Percentiles rank a stretch among this genome's conserved stretches.
Conservation (phyloP, 305 asterid genomes). For the Fraxinus floribunda region DNA sequence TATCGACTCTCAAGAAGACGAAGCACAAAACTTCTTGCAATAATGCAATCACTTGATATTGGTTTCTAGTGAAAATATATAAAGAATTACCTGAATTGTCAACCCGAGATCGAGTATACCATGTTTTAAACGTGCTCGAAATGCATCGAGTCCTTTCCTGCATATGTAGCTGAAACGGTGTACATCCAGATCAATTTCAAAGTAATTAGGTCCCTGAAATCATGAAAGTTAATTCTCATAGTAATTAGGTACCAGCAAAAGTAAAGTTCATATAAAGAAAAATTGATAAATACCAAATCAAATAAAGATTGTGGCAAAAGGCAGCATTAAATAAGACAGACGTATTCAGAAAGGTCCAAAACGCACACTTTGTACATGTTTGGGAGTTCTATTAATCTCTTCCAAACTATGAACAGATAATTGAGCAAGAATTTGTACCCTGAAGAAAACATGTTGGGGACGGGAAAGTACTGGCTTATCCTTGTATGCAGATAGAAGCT, state of each 20-base stretch:
- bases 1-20: not conserved
- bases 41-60: not conserved
- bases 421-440: conserved; percentile 38
- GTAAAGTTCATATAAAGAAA: not conserved
- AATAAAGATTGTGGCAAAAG: not conserved
- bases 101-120: conserved; percentile 85
- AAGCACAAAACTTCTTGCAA: not conserved
- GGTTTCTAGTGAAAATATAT: not conserved
- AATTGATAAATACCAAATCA: not conserved
- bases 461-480: conserved; percentile 96
- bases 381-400: not conserved
- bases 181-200: conserved; percentile 87
- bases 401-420: not conserved
- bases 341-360: not conserved
- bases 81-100: conserved; percentile 68
- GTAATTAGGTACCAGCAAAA: not conserved
- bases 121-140: conserved; percentile 63
- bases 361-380: not conserved
- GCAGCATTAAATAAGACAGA: not conserved
- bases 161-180: conserved; percentile 95
- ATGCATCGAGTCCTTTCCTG: conserved; percentile 81
- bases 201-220: conserved; percentile 72
- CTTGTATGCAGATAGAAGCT: conserved; percentile 77
- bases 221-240: conserved; percentile 1
- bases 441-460: conserved; percentile 79